Evolutionary conservation across 306 rosid genomes (phyloP).

Genomic region (Medicago truncatula): MtrunA17r5.0-ANR NC_053045.1:61960001-61960500

Average conservation of each 20-base stretch:
- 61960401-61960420: not conserved
- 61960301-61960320: conserved; percentile 29
- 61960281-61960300: not conserved
- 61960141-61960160: conserved; percentile 12
- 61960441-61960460: too few relatives aligned
- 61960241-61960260: not conserved
- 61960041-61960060: conserved; percentile 1
- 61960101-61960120: not conserved
- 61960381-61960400: conserved; percentile 8
- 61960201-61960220: conserved; percentile 15
- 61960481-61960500: conserved; percentile 32
- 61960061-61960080: conserved; percentile 14
- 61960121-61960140: conserved; percentile 16
- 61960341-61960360: conserved; percentile 5
- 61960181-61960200: conserved; percentile 12
- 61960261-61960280: conserved; percentile 14
- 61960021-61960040: conserved; percentile 16
- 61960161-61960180: conserved; percentile 12
- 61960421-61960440: too few relatives aligned
- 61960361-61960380: conserved; percentile 12
- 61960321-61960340: not conserved
- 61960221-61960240: not conserved
- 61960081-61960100: conserved; percentile 9
- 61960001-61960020: conserved; percentile 3
- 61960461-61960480: not conserved